These are phyloP conservation scores for Neurospora discreta DNA, from an alignment of 495 filamentous ascomycete genomes.

Conservation along the genomic window DNA sequence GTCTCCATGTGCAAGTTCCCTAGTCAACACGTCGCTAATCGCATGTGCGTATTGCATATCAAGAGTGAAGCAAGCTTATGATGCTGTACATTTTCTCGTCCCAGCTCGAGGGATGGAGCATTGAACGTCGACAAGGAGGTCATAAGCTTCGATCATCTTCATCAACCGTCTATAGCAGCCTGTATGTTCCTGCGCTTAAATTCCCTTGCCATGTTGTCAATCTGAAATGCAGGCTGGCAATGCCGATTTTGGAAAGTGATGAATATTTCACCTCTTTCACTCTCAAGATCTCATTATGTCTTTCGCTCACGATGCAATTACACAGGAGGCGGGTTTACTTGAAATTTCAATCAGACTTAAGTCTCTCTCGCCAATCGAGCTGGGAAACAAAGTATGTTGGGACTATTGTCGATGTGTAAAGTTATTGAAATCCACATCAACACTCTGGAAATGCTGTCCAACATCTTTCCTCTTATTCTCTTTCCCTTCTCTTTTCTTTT, in stretches of 20 bases:
- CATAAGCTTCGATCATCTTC: background rate
- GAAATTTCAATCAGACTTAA: background rate
- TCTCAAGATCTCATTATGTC: background rate
- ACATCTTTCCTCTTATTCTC: background rate
- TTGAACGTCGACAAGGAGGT: background rate
- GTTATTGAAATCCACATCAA: background rate
- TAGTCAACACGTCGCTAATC: background rate
- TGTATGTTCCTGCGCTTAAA: background rate
- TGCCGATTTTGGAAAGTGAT: background rate
- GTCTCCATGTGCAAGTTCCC: background rate
- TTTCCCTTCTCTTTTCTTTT: background rate
- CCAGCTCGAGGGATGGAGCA: background rate
- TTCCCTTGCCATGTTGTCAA: background rate
- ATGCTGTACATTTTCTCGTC: background rate
- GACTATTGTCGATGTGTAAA: background rate
- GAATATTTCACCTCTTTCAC: background rate
- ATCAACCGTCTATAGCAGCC: background rate
- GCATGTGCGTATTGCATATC: background rate
- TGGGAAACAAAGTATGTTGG: background rate
- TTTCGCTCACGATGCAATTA: background rate
- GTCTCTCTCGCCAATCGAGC: background rate
- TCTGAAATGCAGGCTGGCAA: too few relatives aligned
- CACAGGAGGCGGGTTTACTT: background rate
- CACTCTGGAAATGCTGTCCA: background rate
- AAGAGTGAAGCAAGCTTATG: background rate